Evolutionary conservation across 108 stramenopile species (phyloP), one percentile per base, ranked within the genome.

Genomic region (Skeletonema grethae): DNA sequence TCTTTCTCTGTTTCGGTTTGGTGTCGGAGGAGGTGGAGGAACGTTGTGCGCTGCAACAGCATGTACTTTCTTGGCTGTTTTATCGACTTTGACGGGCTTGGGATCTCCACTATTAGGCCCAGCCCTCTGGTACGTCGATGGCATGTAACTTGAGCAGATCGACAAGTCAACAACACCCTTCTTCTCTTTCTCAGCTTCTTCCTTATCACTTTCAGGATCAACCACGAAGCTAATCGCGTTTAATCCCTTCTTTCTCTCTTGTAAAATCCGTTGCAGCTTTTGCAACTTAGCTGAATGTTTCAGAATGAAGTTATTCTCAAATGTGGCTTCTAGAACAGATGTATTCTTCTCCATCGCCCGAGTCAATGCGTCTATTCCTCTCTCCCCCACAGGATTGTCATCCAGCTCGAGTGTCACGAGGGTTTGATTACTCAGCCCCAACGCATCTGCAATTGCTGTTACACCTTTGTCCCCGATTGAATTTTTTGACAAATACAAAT

Each of bases 351-450:
- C 69, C 61, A 88, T 57, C 18, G 77, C 69, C 22, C 25, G 34
- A 55, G 80, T 68, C 59, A 86, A 85, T 18, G 74, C 61, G 20
- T 84, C 72, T 22, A 88, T 79, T 12, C 86, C 88, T 10, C 41
- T 30, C 12, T 86, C 85, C 11, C 74, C 82, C 6, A 79, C 56
- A 7, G 55, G 22, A 46, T 79, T 79, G 12, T 72, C 78, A 63
- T 79, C 71, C 67, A 79, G 59, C 28, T 79, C 78, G 29, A 79
- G 63, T 11, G 63, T 59, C 22, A 79, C 67, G 71, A 79, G 45
- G 10, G 78, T 79, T 10, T 18, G 61, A 50, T 79, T 79, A 72
- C 71, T 79, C 53, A 61, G 20, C 16, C 64, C 60, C 71, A 79
- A 69, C 10, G 78, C 78, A 45, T 72, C 61, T 20, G 70, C 62